phyloP scores from a whole-genome alignment of 345 rosid genomes.

The Trapa bicornis region DNA sequence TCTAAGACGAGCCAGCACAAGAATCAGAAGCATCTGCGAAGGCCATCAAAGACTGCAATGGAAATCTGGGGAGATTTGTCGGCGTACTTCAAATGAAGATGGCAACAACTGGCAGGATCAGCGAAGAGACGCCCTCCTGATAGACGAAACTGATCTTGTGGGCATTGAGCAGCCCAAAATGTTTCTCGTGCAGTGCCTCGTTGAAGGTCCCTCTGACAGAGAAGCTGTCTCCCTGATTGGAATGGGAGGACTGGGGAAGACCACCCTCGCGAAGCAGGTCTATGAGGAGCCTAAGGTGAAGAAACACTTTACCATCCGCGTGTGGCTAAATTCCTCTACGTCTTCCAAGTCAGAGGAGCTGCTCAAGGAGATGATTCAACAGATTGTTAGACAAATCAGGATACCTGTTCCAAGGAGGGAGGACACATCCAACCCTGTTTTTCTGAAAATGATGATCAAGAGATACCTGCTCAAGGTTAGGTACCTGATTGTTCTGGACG shows the following conservation, averaged over 20 bases:
- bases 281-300: slow-evolving; percentile 12
- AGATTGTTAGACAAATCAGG: slow-evolving; percentile 6
- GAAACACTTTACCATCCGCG: slow-evolving; percentile 10
- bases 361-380: slow-evolving; percentile 8
- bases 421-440: background rate
- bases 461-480: background rate
- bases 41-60: too few species aligned
- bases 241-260: slow-evolving; percentile 30
- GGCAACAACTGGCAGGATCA: too few species aligned
- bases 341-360: slow-evolving; percentile 11
- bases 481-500: slow-evolving; percentile 17
- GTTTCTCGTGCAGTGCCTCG: slow-evolving; percentile 4
- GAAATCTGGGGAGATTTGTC: too few species aligned
- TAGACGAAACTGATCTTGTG: too few species aligned
- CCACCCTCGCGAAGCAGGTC: slow-evolving; percentile 21
- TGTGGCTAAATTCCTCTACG: slow-evolving; percentile 16
- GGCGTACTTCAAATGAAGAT: too few species aligned
- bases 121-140: too few species aligned
- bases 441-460: slow-evolving; percentile 7
- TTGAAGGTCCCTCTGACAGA: slow-evolving; percentile 7
- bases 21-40: too few species aligned
- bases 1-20: too few species aligned
- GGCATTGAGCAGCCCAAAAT: too few species aligned
- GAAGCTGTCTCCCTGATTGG: slow-evolving; percentile 21
- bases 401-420: slow-evolving; percentile 8